Base-by-base conservation (phyloP, 192 early-diverging fungal species). In the Backusella australiensis region DNA sequence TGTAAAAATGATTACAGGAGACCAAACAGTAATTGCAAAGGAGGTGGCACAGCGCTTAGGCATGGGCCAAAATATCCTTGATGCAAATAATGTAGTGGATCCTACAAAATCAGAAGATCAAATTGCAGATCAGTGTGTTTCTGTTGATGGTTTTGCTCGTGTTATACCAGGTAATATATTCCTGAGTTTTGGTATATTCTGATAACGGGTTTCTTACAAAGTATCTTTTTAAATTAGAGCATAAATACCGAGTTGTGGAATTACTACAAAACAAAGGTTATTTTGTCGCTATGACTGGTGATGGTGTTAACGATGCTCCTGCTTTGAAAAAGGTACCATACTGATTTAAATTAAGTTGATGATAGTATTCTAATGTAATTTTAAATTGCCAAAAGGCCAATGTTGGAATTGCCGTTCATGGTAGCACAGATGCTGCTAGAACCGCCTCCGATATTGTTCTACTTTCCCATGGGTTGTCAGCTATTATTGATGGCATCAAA, bases 271-370 rank as follows among this genome's bases (percentile, higher is more conserved):
- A 89, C 26, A 80, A 86, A 19, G 88, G 88, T 1, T 72, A 86
- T 12, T 79, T 88, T 29, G 88, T 90, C 0, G 88, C 89, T 7
- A 93, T 94, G 93, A 94, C 93, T 35, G 93, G 93, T 29, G 93
- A 95, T 75, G 93, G 93, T 83, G 92, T 94, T 5, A 95, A 95
- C 80, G 93, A 95, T 74, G 93, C 93, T 2, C 92, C 93, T 15
- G 93, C 93, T 2, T 73, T 95, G 34, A 93, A 93, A 82, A 93
- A 94, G 80, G 90, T 75, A 75, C 21, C 6, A 15, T 44, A 26
- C 17, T 23, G n/a, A 38, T 21, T 1, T 73, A 53, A 91, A 95
- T 2, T 93, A 96, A 78, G 95, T 96, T 84, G 93, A 94, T 42
- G 91, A 96, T 21, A 9, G 19, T 35, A 72, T 72, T 72, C 29